Evolutionary conservation across 495 filamentous ascomycete genomes (phyloP).

Genomic region (Penicillium maclennaniae): DNA sequence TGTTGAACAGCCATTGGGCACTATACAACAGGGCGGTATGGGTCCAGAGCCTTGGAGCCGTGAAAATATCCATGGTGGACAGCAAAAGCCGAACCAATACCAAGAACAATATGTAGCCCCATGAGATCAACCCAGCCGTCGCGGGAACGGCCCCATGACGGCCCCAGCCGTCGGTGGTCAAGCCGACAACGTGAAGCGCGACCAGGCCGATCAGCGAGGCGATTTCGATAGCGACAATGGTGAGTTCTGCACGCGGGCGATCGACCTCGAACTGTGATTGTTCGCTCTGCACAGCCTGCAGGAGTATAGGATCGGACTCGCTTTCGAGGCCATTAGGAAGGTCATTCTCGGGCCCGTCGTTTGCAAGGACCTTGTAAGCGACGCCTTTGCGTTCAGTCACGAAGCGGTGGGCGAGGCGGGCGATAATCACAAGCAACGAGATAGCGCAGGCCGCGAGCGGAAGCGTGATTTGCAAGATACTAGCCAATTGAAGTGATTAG

Average conservation of each 20-base stretch:
- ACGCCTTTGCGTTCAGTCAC: slow-evolving; percentile 36
- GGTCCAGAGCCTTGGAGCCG: slow-evolving; percentile 78
- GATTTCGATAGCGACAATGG: slow-evolving; percentile 68
- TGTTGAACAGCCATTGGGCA: slow-evolving; percentile 72
- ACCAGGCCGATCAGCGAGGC: slow-evolving; percentile 68
- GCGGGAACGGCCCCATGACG: slow-evolving; percentile 56
- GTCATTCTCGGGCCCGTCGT: slow-evolving; percentile 45
- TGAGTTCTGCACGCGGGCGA: slow-evolving; percentile 67
- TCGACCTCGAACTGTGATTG: slow-evolving; percentile 69
- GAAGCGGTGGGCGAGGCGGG: slow-evolving; percentile 51
- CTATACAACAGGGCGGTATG: slow-evolving; percentile 87
- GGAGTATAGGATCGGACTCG: slow-evolving; percentile 61
- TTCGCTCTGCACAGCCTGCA: slow-evolving; percentile 61
- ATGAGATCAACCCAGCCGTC: slow-evolving; percentile 61
- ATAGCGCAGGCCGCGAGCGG: slow-evolving; percentile 67
- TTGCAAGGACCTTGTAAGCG: slow-evolving; percentile 32
- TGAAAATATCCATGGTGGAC: slow-evolving; percentile 58
- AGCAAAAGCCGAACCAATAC: slow-evolving; percentile 68
- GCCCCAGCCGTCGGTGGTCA: slow-evolving; percentile 54
- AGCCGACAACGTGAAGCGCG: slow-evolving; percentile 57
- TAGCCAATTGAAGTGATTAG: slow-evolving; percentile 18
- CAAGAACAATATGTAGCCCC: slow-evolving; percentile 79
- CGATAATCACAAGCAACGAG: slow-evolving; percentile 63
- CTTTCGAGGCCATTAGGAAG: slow-evolving; percentile 51
- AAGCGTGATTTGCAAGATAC: slow-evolving; percentile 79